Evolutionary conservation across 768 basidiomycete genomes (phyloP).

Genomic region (Royoungia palumana): DNA sequence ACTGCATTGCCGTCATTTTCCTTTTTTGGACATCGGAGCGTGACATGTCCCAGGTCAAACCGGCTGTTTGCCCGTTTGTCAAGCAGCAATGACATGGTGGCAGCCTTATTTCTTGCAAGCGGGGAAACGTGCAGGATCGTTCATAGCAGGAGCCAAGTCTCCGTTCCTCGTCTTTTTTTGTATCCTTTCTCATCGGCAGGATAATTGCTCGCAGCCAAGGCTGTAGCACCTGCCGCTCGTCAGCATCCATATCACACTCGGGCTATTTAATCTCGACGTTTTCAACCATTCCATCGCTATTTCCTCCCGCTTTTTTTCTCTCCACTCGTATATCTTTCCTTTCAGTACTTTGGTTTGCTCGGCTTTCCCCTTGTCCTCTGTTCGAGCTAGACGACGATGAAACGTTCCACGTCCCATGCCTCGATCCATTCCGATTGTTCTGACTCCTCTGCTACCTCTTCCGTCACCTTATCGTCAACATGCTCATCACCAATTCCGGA

Average conservation of each 20-base stretch:
- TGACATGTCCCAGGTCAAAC: conserved; percentile 19
- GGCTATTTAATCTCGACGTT: conserved; percentile 20
- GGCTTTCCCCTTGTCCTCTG: neutral
- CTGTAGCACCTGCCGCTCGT: conserved; percentile 4
- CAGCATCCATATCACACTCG: neutral
- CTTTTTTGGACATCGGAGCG: conserved; percentile 24
- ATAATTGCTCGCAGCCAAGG: conserved; percentile 14
- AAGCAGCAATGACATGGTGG: conserved; percentile 11
- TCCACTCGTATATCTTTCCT: neutral
- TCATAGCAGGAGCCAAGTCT: neutral
- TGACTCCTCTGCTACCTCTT: conserved; percentile 29
- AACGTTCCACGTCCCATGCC: conserved; percentile 16
- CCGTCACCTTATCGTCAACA: conserved; percentile 38
- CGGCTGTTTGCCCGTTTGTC: conserved; percentile 11
- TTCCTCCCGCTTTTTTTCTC: neutral
- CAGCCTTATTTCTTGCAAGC: conserved; percentile 13
- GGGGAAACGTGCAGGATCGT: conserved; percentile 7
- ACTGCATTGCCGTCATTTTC: conserved; percentile 26
- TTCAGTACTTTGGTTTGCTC: neutral
- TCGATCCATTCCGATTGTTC: conserved; percentile 24
- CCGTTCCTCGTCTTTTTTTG: conserved; percentile 1
- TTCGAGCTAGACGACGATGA: conserved; percentile 6
- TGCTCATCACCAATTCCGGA: conserved; percentile 27
- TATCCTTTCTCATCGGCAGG: conserved; percentile 10
- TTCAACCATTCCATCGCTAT: neutral